Evolutionary conservation across 2,329 filamentous ascomycete species (phyloP), one percentile per base, ranked within the genome.

Genomic region (Lachnum nothofagi): DNA sequence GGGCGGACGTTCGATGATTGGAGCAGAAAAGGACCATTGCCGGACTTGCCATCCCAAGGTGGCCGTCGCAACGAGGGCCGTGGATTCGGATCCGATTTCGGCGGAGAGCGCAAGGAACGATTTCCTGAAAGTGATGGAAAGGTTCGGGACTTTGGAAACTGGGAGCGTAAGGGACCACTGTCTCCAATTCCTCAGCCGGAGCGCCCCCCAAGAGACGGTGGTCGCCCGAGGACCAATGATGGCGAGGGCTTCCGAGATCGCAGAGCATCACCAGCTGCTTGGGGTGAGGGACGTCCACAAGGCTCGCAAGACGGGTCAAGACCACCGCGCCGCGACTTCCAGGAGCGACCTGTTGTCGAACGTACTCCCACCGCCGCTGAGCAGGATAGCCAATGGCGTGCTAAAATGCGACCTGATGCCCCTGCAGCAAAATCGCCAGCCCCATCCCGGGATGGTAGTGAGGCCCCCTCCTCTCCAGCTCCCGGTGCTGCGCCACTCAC

Each of bases 151-250:
- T 86, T 93, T 58, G 79, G 81, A 59, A 94, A 89, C 69, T 98
- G 93, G 93, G 91, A 96, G 71, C 87, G 93, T 61, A 93, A 88
- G 66, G 93, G 93, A 10, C 93, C 93, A 31, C 76, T 97, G 48
- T 88, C 91, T 35, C 88, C 91, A 19, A 75, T 72, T 58, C 75
- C 75, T 44, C 77, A 72, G 51, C 67, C 71, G 39, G 78, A 83
- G 55, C 72, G 73, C 48, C 71, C 68, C 42, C 74, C 75, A 44
- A 75, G 80, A 53, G 79, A 82, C 33, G 76, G 72, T 52, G 80
- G 80, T 49, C 75, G 82, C 54, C 72, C 77, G 51, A 70, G 73
- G 55, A 79, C 73, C 65, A 77, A 75, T 52, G 82, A 88, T 48
- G 80, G 79, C 51, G 77, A 81, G 48, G 75, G 77, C 17, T 76